Evolutionary conservation across 108 stramenopile genomes (phyloP).

Genomic region (Pseudonitzschia pungens): DNA sequence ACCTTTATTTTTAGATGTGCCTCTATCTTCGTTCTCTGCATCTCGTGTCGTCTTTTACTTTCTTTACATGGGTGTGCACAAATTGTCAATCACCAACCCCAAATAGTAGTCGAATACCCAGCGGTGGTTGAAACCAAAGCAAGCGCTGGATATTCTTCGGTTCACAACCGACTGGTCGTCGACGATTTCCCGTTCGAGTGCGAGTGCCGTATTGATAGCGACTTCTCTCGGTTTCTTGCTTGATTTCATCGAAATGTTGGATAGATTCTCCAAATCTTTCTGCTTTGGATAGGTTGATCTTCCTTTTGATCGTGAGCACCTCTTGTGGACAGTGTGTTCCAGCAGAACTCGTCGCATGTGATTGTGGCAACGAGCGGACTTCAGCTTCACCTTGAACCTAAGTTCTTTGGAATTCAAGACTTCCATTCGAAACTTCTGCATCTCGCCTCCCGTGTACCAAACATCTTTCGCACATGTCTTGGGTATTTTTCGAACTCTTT

Average conservation of each 20-base stretch:
- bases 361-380: slow-evolving; percentile 20
- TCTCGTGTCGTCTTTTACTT: too few relatives aligned
- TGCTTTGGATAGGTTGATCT: slow-evolving; percentile 8
- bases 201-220: background rate
- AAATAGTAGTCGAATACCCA: slow-evolving; percentile 11
- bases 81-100: background rate
- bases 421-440: slow-evolving; percentile 11
- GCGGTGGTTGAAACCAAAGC: background rate
- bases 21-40: too few relatives aligned
- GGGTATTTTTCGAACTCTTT: background rate
- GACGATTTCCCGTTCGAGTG: slow-evolving; percentile 8
- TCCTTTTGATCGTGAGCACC: background rate
- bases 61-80: background rate
- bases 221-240: slow-evolving; percentile 3
- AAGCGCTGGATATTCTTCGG: background rate
- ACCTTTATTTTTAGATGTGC: too few relatives aligned
- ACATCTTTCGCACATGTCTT: background rate
- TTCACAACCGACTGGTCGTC: background rate
- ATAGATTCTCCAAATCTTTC: background rate
- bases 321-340: slow-evolving; percentile 7
- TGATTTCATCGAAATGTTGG: slow-evolving; percentile 2
- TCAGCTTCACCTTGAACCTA: background rate
- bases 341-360: slow-evolving; percentile 28
- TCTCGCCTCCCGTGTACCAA: slow-evolving; percentile 13
- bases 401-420: slow-evolving; percentile 1